Evolutionary conservation across 2,329 filamentous ascomycete genomes (phyloP), one percentile per base, ranked within the genome.

Genomic region (Nectriaceae sp.): DNA sequence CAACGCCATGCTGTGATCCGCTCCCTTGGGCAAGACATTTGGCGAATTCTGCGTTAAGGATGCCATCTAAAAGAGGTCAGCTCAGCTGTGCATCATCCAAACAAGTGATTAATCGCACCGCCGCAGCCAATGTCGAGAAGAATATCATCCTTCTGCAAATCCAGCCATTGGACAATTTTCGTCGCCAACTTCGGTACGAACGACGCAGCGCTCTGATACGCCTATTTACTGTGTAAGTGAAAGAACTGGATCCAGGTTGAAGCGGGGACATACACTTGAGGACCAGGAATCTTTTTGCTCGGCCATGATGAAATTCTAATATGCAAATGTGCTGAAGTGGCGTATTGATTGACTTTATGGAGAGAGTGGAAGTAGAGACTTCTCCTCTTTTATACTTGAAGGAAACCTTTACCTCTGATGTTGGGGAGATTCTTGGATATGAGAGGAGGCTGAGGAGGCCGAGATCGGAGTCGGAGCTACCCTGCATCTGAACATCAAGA

Each of bases 111-210:
- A 19, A 65, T n/a, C 70, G 52, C 48, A 81, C 79, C 83, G 37
- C 84, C 84, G 56, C 84, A 87, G 13, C 84, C 84, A 44, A 87
- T 67, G 54, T 87, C 84, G 2, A 87, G 70, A 19, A 87, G 74
- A 15, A 70, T 63, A 60, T 87, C 83, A 53, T 80, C 76, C 21
- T 75, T 72, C 48, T 82, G 73, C 1, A 83, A 74, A 54, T 84
- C 75, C 0, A 87, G 71, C 76, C 81, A 85, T 39, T 72, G 64
- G 11, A 84, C 59, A 4, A 87, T 73, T 50, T 82, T 84, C 15
- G 72, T 74, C 1, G 83, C 77, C 10, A 87, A 70, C 59, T 83
- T 80, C 3, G 84, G 83, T 8, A 87, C 83, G 57, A 87, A 87
- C 0, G 80, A 78, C 6, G 83, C 84, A 2, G 82, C 77, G 49